Evolutionary conservation across 202 grass and related monocot species (phyloP).

Genomic region (Brachypodium distachyon): DNA sequence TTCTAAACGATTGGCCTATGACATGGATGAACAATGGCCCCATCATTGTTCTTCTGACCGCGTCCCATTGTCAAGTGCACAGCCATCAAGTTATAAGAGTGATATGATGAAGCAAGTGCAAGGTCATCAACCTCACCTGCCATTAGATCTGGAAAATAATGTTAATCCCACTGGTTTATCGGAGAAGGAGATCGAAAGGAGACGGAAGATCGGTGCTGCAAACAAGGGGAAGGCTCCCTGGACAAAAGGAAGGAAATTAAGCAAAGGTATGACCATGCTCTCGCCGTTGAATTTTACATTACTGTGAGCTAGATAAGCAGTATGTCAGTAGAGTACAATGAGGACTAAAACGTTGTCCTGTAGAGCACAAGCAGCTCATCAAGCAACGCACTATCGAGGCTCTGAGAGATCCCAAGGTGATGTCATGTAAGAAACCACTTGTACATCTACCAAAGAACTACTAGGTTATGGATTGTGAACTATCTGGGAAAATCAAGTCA

Average conservation of each 20-base stretch:
- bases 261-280: slow-evolving; percentile 32
- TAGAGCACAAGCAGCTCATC: slow-evolving; percentile 60
- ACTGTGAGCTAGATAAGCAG: not conserved
- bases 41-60: not conserved
- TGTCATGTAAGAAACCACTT: slow-evolving; percentile 58
- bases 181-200: slow-evolving; percentile 55
- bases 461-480: not conserved
- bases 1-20: not conserved
- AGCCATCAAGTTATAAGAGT: not conserved
- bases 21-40: not conserved
- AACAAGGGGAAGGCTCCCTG: slow-evolving; percentile 66
- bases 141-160: not conserved
- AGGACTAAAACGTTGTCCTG: not conserved
- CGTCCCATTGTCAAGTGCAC: not conserved
- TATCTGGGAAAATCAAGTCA: not conserved
- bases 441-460: not conserved
- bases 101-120: not conserved
- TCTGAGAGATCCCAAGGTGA: slow-evolving; percentile 81
- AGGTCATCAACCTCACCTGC: not conserved
- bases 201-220: slow-evolving; percentile 62
- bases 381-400: slow-evolving; percentile 40
- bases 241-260: slow-evolving; percentile 73
- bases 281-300: slow-evolving; percentile 6
- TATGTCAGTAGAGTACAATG: not conserved
- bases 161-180: not conserved